phyloP scores from a whole-genome alignment of 768 basidiomycete species.

The Inosperma sp. region DNA sequence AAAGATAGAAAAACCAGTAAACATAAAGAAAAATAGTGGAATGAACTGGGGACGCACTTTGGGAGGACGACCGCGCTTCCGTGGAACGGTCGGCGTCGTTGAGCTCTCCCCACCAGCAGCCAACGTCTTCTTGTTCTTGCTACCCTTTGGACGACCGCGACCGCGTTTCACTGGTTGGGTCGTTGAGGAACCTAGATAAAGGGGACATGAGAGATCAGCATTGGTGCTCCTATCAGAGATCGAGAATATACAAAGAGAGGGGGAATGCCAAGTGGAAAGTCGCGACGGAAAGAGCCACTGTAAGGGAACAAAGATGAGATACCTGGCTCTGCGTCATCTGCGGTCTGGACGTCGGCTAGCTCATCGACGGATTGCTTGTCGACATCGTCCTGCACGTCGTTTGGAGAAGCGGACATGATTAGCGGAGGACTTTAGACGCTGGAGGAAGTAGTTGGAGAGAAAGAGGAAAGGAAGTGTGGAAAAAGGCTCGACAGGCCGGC shows the following conservation, averaged over 20 bases:
- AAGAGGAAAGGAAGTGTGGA: constrained; percentile 52
- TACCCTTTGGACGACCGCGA: constrained; percentile 86
- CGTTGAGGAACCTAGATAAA: constrained; percentile 38
- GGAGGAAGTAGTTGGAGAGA: constrained; percentile 32
- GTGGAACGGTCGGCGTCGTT: constrained; percentile 32
- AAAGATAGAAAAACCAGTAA: constrained; percentile 15
- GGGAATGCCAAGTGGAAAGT: constrained; percentile 16
- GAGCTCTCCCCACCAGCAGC: constrained; percentile 26
- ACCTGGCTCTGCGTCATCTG: constrained; percentile 39
- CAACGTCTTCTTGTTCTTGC: constrained; percentile 58
- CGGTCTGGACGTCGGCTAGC: constrained; percentile 41
- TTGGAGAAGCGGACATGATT: constrained; percentile 61
- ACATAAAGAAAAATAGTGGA: background rate
- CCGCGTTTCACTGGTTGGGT: constrained; percentile 61
- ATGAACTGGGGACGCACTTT: constrained; percentile 41
- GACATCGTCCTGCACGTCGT: constrained; percentile 46
- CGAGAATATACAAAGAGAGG: constrained; percentile 22
- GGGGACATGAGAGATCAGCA: constrained; percentile 23
- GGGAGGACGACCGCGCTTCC: constrained; percentile 65
- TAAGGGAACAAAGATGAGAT: constrained; percentile 30
- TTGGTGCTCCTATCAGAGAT: constrained; percentile 16
- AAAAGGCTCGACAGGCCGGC: constrained; percentile 56
- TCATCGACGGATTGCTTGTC: constrained; percentile 60
- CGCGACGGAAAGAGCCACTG: constrained; percentile 27
- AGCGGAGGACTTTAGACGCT: constrained; percentile 14